Evolutionary conservation across 108 stramenopile species (phyloP).

Genomic region (Cyclostephanos invisitatus): DNA sequence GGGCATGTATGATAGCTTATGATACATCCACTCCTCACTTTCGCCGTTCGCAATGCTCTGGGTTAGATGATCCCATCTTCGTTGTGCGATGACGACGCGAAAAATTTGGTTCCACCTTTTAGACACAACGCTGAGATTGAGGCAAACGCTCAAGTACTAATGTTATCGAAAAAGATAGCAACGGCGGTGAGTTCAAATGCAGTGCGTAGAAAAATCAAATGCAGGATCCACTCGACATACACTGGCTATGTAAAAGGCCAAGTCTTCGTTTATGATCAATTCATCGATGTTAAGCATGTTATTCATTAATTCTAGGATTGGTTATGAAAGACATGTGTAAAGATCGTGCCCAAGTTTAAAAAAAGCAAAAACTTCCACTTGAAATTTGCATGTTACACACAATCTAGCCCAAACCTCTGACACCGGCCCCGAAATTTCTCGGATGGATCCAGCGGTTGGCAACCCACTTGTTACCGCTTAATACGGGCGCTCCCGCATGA

Average conservation of each 20-base stretch:
- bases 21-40: slow-evolving; percentile 2
- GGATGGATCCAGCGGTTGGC: slow-evolving; percentile 57
- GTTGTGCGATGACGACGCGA: slow-evolving; percentile 2
- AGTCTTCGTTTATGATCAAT: slow-evolving; percentile 5
- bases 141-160: not conserved
- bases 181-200: not conserved
- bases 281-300: not conserved
- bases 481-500: slow-evolving; percentile 48
- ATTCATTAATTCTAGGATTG: not conserved
- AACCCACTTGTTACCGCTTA: slow-evolving; percentile 49
- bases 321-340: no score
- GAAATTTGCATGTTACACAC: not conserved
- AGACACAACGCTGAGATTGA: slow-evolving; percentile 4
- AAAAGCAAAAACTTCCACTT: not conserved
- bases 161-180: not conserved
- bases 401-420: slow-evolving; percentile 25
- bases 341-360: no score
- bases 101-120: slow-evolving; percentile 6
- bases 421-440: slow-evolving; percentile 38
- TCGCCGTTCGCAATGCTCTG: slow-evolving; percentile 4
- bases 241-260: slow-evolving; percentile 4
- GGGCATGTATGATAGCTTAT: slow-evolving; percentile 5
- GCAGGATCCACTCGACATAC: not conserved
- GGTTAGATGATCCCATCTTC: slow-evolving; percentile 7
- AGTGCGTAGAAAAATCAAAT: not conserved